These are phyloP conservation scores for Lipomyces chichibuensis DNA, from an alignment of 805 yeast species.

Conservation along the genomic window DNA sequence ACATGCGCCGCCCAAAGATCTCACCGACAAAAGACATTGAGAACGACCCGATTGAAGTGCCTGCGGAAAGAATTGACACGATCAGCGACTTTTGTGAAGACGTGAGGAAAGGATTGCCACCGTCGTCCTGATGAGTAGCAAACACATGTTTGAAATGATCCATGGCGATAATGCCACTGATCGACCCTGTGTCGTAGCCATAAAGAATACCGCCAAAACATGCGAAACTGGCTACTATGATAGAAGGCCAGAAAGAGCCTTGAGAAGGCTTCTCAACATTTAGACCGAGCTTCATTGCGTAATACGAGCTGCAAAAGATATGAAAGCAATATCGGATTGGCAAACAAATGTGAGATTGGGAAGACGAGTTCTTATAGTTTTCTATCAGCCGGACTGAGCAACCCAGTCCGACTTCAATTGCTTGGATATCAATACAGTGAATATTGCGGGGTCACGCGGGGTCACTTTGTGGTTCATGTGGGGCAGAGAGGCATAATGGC, in stretches of 20 bases:
- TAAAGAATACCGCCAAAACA: conserved; percentile 88
- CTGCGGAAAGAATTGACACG: conserved; percentile 79
- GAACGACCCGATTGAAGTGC: conserved; percentile 80
- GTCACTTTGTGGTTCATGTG: too few species aligned
- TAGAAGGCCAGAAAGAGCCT: conserved; percentile 46
- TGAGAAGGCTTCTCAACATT: neutral
- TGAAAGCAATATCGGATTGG: neutral
- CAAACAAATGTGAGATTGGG: too few species aligned
- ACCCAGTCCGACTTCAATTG: too few species aligned
- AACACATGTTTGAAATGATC: conserved; percentile 2
- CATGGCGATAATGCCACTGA: conserved; percentile 79
- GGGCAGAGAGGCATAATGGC: too few species aligned
- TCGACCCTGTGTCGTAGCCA: conserved; percentile 87
- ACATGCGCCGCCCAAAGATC: conserved; percentile 65
- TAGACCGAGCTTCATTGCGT: neutral
- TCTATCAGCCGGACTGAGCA: too few species aligned
- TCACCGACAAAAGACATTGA: conserved; percentile 68
- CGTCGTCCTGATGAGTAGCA: neutral
- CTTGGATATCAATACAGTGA: too few species aligned
- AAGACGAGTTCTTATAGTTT: neutral
- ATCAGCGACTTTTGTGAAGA: conserved; percentile 53
- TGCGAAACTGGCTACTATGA: conserved; percentile 74
- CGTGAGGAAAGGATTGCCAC: conserved; percentile 3
- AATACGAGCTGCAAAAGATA: neutral
- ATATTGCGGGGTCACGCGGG: too few species aligned